Base-by-base conservation (phyloP, 495 filamentous ascomycete species). In the Aspergillus indologenus region DNA sequence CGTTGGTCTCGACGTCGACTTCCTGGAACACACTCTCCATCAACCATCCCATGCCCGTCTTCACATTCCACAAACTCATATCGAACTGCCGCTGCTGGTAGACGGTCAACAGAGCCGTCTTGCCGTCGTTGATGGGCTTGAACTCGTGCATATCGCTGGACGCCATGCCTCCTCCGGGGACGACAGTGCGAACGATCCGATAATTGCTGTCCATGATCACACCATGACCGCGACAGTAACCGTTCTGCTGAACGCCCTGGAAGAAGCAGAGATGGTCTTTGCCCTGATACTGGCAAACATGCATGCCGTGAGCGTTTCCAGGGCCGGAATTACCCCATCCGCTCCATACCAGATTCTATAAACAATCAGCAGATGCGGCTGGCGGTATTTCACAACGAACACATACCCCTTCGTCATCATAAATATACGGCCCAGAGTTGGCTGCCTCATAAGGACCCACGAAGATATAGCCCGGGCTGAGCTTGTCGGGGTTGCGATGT, bases 51-150 rank as follows among this genome's bases (percentile, higher is more conserved):
- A 78, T 66, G 12, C 78, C 75, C 1, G 68, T 66, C 53, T 71
- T 71, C 49, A 82, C 67, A 26, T 83, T 83, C 74, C 76, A 81
- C 7, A 73, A 61, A 11, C 70, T 81, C 70, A 84, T 75, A 52
- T 85, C 80, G 40, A 79, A 77, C 31, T 78, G 77, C 29, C 79
- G 77, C 53, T 79, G 79, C 56, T 83, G 78, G 60, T 86, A 86
- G 17, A 83, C 72, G 5, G 80, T 81, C 66, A 84, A 79, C 23
- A 84, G 62, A 0, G 80, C 81, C 3, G 79, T 81, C 53, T 79
- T 74, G 42, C 81, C 78, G 57, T 72, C 58, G 34, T 76, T 72
- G 56, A 81, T 75, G 5, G 62, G 75, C 54, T 65, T 69, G 46
- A 82, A 82, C 54, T 83, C 81, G 63, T 83, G 81, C 68, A 79